phyloP scores from a whole-genome alignment of 2,329 filamentous ascomycete genomes.

The Phoma sp. region DNA sequence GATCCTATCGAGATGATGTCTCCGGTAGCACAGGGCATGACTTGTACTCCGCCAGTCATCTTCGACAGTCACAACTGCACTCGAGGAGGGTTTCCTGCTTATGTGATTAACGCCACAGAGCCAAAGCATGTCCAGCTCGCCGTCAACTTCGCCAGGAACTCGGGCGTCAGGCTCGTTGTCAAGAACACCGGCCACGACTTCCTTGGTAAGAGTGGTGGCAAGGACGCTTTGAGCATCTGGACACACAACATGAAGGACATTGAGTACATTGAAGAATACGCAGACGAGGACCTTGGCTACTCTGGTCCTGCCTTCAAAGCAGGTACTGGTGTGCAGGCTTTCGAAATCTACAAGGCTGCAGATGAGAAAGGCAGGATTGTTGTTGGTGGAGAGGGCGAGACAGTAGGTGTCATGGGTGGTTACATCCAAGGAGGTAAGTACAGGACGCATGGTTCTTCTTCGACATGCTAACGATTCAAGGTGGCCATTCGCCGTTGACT shows the following conservation, averaged over 20 bases:
- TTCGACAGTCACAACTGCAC: conserved; percentile 46
- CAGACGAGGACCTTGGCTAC: conserved; percentile 43
- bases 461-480: background rate
- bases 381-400: conserved; percentile 59
- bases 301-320: conserved; percentile 61
- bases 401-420: conserved; percentile 58
- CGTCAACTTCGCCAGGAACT: conserved; percentile 46
- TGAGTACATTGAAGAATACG: conserved; percentile 43
- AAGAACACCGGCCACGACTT: conserved; percentile 49
- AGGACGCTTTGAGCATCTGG: conserved; percentile 46
- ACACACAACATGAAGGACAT: conserved; percentile 47
- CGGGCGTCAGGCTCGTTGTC: conserved; percentile 40
- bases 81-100: conserved; percentile 45
- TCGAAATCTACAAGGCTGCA: conserved; percentile 61
- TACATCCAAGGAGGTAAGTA: conserved; percentile 53
- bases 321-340: conserved; percentile 61
- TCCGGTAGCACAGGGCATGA: conserved; percentile 48
- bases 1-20: conserved; percentile 48
- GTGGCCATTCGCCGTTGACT: conserved; percentile 61
- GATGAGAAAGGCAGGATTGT: conserved; percentile 55
- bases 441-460: accelerated
- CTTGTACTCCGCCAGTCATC: conserved; percentile 43
- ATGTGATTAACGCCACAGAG: conserved; percentile 46
- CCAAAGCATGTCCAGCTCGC: conserved; percentile 46
- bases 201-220: conserved; percentile 43